Base-by-base conservation (phyloP, 208 protist species). In the Trypanosoma vivax region DNA sequence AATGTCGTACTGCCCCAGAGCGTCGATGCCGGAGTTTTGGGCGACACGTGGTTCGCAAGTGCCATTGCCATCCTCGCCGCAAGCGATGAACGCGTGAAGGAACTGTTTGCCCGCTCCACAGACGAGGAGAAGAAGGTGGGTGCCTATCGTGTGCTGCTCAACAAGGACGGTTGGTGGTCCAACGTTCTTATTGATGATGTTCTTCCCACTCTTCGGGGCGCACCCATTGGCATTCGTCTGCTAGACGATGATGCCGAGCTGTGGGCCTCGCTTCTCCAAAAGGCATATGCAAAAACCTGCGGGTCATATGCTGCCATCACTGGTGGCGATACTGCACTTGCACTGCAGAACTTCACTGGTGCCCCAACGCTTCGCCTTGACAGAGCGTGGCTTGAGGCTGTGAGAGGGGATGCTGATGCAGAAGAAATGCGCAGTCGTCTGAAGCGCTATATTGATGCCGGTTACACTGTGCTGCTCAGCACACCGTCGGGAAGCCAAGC, bases 281-380 rank as follows among this genome's bases (percentile, higher is more conserved):
- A 94, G 59, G 87, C 78, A 37, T 92, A 94, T 68, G 84, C 84
- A 9, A 94, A 94, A 69, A 54, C 65, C 3, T 70, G 82, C 34
- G 83, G 87, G 27, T 87, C 76, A 13, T 90, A 93, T 56, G 63
- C 70, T 50, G 67, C 77, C 23, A 80, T 93, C 52, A 66, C 67
- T 30, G 74, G 52, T 5, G 85, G 78, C 23, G 69, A 73, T 50
- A 58, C 76, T 13, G 65, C 57, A 47, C 58, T 88, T 29, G 85
- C 76, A 5, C 66, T 87, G 46, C 61, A 76, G 28, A 76, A 90
- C 48, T 70, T 89, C 14, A 84, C 77, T 24, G 77, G 81, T 40
- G 81, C 71, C 30, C 76, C 81, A 4, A 59, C 48, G 0, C 73
- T 61, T 60, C 45, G 50, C 47, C 72, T 88, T 29, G 66, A 74